A percentile compares a stretch with the other conserved stretches of the same genome.
Conservation (phyloP, 345 rosid genomes). For the Bretschneidera sinensis region DNA sequence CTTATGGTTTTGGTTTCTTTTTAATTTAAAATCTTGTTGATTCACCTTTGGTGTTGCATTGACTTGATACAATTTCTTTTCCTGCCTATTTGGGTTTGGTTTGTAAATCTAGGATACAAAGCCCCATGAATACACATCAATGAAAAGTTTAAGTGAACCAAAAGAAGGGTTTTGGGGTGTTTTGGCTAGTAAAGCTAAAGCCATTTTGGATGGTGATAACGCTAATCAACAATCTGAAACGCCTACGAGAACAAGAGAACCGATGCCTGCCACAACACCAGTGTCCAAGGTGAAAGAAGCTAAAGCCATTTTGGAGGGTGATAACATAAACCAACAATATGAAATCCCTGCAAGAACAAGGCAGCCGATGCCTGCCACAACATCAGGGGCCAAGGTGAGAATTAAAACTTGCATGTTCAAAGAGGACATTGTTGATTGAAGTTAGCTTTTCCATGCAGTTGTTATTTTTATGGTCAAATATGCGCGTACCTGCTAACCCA, state of each 20-base stretch:
- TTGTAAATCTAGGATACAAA: conserved; percentile 34
- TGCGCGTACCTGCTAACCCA: not conserved
- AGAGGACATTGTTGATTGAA: not conserved
- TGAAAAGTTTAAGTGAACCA: conserved; percentile 42
- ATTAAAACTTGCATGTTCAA: conserved; percentile 23
- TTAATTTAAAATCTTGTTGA: no score
- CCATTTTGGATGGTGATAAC: conserved; percentile 64
- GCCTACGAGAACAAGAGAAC: conserved; percentile 24
- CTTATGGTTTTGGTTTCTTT: not conserved
- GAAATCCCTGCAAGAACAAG: conserved; percentile 26
- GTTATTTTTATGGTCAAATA: not conserved
- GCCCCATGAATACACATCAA: conserved; percentile 40
- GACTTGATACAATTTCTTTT: not conserved
- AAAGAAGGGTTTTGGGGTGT: conserved; percentile 84
- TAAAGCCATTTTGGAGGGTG: conserved; percentile 73
- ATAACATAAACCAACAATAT: conserved; percentile 21
- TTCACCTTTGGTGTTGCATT: no score
- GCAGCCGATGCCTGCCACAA: conserved; percentile 25
- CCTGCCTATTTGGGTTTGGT: not conserved
- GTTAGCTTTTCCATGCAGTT: not conserved
- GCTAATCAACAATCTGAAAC: conserved; percentile 22
- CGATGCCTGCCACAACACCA: conserved; percentile 23
- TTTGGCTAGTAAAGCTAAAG: conserved; percentile 85
- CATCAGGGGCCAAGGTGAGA: conserved; percentile 29
- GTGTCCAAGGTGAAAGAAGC: conserved; percentile 47